Percentiles rank a stretch among this genome's conserved stretches.
Conservation (phyloP, 345 rosid genomes). For the Sisymbrium irio region DNA sequence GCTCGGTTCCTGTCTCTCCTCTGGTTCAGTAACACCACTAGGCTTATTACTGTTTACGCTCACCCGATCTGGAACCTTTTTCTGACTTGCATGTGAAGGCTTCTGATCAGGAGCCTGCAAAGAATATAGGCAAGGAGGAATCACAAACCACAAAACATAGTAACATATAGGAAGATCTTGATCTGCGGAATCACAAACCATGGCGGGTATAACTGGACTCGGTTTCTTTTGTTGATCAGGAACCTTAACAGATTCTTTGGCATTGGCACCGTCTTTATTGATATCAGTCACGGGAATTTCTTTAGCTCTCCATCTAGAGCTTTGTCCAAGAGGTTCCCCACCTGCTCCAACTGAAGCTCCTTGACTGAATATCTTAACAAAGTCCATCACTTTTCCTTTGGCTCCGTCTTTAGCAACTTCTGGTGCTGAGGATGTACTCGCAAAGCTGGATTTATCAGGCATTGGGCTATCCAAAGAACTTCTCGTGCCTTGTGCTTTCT, state of each 20-base stretch:
- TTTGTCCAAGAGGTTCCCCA: conserved; percentile 36
- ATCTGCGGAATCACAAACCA: conserved; percentile 30
- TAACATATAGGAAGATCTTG: neutral
- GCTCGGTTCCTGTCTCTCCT: conserved; percentile 41
- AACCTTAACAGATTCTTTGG: conserved; percentile 30
- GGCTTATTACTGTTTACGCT: conserved; percentile 18
- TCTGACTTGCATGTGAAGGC: conserved; percentile 26
- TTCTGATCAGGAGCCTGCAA: conserved; percentile 20
- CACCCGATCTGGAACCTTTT: conserved; percentile 25
- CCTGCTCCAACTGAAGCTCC: conserved; percentile 44
- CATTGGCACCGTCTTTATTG: conserved; percentile 7
- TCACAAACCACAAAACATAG: neutral
- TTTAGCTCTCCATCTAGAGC: conserved; percentile 44
- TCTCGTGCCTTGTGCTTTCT: conserved; percentile 40
- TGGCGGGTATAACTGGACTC: conserved; percentile 21
- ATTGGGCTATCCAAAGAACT: conserved; percentile 24
- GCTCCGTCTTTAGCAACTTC: conserved; percentile 43
- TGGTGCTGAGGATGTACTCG: conserved; percentile 24
- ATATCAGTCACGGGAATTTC: conserved; percentile 26
- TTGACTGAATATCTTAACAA: conserved; percentile 68
- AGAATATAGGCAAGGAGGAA: conserved; percentile 2
- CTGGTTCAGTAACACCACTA: conserved; percentile 35
- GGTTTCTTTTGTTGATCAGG: conserved; percentile 18
- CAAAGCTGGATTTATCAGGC: conserved; percentile 35
- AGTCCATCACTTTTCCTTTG: conserved; percentile 75